Percentiles rank a stretch among this genome's conserved stretches.
Evolutionary conservation across 371 early-diverging fungal genomes (phyloP).

Genomic region (Paraphysoderma sedebokerense): DNA sequence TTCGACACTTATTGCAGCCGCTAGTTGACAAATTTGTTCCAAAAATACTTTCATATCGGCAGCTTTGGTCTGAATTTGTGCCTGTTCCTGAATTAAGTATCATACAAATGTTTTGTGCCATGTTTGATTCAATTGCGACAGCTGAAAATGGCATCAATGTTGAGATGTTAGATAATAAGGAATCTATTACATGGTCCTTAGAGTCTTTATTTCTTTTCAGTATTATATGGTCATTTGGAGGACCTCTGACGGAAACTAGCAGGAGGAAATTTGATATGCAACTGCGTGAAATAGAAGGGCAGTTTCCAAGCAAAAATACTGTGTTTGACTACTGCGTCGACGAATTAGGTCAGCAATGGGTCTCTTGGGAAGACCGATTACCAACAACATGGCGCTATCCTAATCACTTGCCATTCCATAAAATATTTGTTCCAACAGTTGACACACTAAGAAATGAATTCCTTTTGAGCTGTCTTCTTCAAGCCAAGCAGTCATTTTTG

Average conservation of each 20-base stretch:
- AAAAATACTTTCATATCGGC: conserved; percentile 21
- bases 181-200: conserved; percentile 9
- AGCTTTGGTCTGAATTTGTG: conserved; percentile 21
- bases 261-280: conserved; percentile 28
- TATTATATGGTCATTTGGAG: conserved; percentile 32
- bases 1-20: conserved; percentile 11
- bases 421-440: conserved; percentile 34
- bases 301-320: conserved; percentile 36
- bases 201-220: conserved; percentile 35
- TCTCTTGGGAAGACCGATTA: conserved; percentile 30
- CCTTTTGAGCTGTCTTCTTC: conserved; percentile 16
- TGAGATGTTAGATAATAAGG: neutral
- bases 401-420: conserved; percentile 20
- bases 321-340: conserved; percentile 34
- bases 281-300: conserved; percentile 32
- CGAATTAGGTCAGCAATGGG: conserved; percentile 21
- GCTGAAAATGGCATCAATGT: conserved; percentile 13
- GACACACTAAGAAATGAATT: conserved; percentile 33
- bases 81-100: conserved; percentile 22
- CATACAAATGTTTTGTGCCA: conserved; percentile 17
- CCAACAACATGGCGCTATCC: conserved; percentile 25
- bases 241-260: conserved; percentile 23
- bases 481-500: conserved; percentile 17
- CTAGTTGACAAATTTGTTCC: conserved; percentile 29
- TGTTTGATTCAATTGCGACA: conserved; percentile 25